Base-by-base conservation (phyloP, 2,329 filamentous ascomycete species). In the Colletotrichum shisoi region DNA sequence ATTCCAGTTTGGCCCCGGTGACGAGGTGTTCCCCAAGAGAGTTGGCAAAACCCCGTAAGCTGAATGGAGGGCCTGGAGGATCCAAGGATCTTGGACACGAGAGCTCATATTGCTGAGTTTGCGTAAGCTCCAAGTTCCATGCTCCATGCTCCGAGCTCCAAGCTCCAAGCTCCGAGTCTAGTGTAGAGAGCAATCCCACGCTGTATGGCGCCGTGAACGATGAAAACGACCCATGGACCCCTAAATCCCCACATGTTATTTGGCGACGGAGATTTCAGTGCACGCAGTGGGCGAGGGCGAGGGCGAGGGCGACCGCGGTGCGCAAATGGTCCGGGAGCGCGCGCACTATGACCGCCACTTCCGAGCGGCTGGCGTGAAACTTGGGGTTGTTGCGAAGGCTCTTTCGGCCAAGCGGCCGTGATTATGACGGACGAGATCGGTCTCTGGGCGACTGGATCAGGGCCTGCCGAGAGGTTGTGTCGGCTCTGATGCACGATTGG, bases 321-420 rank as follows among this genome's bases (percentile, higher is more conserved):
- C 57, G 57, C 34, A 31, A 42, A 51, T n/a, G 45, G 21, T 21
- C 39, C 39, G 53, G 44, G 53, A 57, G 54, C 27, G n/a, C n/a
- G n/a, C 40, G 27, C 42, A 57, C 54, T 12, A 57, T 57, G 54
- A 37, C 54, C 57, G 57, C 57, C 46, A 44, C 46, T 52, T 52
- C 57, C 57, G 57, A 60, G 15, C 37, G 46, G 46, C 11, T 37
- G 46, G 46, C 17, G 46, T 44, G 37, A 44, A 60, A 51, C 44
- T 44, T 21, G 40, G 24, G 37, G 34, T 13, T n/a, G 37, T 9
- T 44, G 24, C 34, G 37, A 42, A 61, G 37, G 46, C 57, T 52
- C 11, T 61, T 53, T n/a, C 21, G n/a, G 57, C 8, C 37, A 61
- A 44, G 39, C 15, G 39, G 46, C 24, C 48, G 34, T 40, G 21